phyloP scores from a whole-genome alignment of 1,139 yeast species.

The Candida sp. region DNA sequence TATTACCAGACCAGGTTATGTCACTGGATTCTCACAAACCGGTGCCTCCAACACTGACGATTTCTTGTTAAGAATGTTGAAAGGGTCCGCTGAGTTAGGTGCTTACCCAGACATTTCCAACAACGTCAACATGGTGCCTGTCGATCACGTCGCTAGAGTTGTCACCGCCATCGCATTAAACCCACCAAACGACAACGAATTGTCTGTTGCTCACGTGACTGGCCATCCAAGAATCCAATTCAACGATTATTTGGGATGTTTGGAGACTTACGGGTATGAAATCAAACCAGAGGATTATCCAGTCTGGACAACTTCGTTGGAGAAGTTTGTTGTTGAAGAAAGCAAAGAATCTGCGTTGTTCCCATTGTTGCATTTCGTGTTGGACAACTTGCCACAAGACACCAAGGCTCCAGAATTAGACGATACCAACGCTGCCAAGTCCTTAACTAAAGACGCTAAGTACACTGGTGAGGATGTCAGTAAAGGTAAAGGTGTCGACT shows the following conservation, averaged over 20 bases:
- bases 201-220: slow-evolving; percentile 93
- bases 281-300: slow-evolving; percentile 69
- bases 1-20: slow-evolving; percentile 95
- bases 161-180: slow-evolving; percentile 83
- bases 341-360: slow-evolving; percentile 84
- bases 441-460: slow-evolving; percentile 61
- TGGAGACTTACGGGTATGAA: slow-evolving; percentile 73
- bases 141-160: slow-evolving; percentile 95
- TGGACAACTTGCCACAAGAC: slow-evolving; percentile 88
- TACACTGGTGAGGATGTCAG: slow-evolving; percentile 73
- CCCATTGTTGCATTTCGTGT: slow-evolving; percentile 92
- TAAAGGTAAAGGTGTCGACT: slow-evolving; percentile 74
- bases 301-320: slow-evolving; percentile 79
- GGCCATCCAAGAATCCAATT: slow-evolving; percentile 92
- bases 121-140: slow-evolving; percentile 96
- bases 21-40: slow-evolving; percentile 81
- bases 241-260: slow-evolving; percentile 70
- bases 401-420: slow-evolving; percentile 97
- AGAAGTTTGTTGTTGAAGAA: slow-evolving; percentile 72
- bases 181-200: slow-evolving; percentile 58
- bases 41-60: slow-evolving; percentile 97
- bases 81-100: slow-evolving; percentile 92
- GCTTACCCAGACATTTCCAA: slow-evolving; percentile 84
- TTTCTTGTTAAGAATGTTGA: slow-evolving; percentile 90
- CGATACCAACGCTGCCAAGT: slow-evolving; percentile 73